phyloP scores from a whole-genome alignment of 495 filamentous ascomycete genomes.

The Achaetomiella virescens region DNA sequence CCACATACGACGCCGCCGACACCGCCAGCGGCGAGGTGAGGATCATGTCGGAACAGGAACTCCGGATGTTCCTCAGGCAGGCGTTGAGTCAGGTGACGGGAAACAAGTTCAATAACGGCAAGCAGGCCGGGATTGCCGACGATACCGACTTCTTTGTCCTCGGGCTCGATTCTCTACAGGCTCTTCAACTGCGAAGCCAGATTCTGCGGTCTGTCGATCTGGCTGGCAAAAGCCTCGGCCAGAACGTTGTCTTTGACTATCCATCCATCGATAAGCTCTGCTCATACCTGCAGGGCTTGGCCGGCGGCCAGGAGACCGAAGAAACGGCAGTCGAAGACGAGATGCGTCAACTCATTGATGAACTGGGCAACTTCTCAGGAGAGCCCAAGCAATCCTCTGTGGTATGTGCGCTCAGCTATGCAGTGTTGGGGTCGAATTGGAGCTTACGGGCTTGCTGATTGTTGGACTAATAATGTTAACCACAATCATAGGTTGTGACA shows the following conservation, averaged over 20 bases:
- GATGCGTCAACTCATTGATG: neutral
- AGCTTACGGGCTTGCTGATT: too few species aligned
- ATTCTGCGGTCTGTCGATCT: neutral
- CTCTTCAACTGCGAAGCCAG: conserved; percentile 28
- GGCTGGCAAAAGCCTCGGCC: neutral
- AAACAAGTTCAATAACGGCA: too few species aligned
- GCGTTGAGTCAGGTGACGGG: neutral
- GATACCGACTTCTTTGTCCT: conserved; percentile 46
- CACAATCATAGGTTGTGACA: neutral
- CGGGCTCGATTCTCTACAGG: conserved; percentile 52
- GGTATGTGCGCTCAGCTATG: neutral
- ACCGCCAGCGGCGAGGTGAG: neutral
- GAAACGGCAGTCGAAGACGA: neutral
- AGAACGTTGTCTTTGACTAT: neutral
- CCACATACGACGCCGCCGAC: conserved; percentile 38
- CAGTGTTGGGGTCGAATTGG: too few species aligned
- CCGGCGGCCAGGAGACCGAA: neutral
- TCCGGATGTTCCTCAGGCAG: neutral
- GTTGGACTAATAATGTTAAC: neutral
- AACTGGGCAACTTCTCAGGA: neutral
- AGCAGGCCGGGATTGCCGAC: neutral
- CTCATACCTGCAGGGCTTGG: neutral
- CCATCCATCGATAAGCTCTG: neutral
- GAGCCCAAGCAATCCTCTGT: neutral
- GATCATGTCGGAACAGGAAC: neutral